A percentile compares a stretch with the other conserved stretches of the same genome.
phyloP scores from a whole-genome alignment of 1,139 yeast species.

The Debaryomycetaceae sp. region DNA sequence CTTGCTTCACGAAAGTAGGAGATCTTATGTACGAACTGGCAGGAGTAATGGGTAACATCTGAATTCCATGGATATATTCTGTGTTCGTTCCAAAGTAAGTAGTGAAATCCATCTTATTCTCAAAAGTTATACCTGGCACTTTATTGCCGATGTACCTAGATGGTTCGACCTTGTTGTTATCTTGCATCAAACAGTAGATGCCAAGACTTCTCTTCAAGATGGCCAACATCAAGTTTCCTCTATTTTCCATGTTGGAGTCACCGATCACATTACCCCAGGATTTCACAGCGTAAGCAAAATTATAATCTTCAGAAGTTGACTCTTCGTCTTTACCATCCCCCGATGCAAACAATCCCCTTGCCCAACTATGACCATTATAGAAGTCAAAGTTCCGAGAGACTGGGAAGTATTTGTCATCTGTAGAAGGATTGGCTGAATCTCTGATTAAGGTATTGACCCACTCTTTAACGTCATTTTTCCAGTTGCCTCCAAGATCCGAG shows the following conservation, averaged over 20 bases:
- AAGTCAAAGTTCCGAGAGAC: conserved; percentile 63
- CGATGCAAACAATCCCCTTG: conserved; percentile 59
- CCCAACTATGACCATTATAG: conserved; percentile 74
- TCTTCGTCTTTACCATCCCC: conserved; percentile 76
- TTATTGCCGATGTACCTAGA: conserved; percentile 48
- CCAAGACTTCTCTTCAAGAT: conserved; percentile 51
- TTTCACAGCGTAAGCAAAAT: conserved; percentile 70
- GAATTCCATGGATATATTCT: conserved; percentile 19
- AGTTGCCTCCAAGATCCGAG: conserved; percentile 49
- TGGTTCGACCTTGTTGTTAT: conserved; percentile 56
- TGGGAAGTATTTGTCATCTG: conserved; percentile 57
- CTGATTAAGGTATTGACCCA: conserved; percentile 65
- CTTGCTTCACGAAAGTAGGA: conserved; percentile 15
- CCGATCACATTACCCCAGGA: conserved; percentile 67
- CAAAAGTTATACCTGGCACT: conserved; percentile 69
- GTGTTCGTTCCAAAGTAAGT: conserved; percentile 66
- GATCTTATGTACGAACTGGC: conserved; percentile 14
- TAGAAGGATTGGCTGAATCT: conserved; percentile 67
- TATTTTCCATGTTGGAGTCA: conserved; percentile 58
- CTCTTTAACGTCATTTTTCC: conserved; percentile 54
- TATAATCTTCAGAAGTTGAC: conserved; percentile 70
- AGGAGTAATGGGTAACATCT: conserved; percentile 20
- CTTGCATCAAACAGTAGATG: conserved; percentile 48
- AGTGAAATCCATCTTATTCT: conserved; percentile 82
- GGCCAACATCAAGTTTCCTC: conserved; percentile 65